A percentile compares a stretch with the other conserved stretches of the same genome.
These are phyloP conservation scores for Nannochloris sp. DNA, from an alignment of 139 green algal species.

Conservation along the genomic window DNA sequence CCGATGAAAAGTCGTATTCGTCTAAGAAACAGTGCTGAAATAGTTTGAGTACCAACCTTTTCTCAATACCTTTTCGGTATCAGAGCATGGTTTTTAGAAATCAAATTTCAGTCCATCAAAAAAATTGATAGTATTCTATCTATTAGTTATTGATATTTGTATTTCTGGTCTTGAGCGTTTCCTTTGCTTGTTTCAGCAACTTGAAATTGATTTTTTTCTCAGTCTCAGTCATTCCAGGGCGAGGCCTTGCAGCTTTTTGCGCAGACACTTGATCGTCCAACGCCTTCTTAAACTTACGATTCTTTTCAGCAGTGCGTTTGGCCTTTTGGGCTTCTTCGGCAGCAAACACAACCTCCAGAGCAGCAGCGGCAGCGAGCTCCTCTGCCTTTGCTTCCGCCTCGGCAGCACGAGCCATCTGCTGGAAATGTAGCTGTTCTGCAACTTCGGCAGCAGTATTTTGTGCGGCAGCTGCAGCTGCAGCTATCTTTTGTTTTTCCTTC, in stretches of 20 bases:
- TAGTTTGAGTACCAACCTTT: too few species aligned
- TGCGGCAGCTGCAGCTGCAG: not conserved
- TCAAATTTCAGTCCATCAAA: too few species aligned
- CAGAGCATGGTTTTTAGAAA: too few species aligned
- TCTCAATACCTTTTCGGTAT: too few species aligned
- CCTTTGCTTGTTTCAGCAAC: not conserved
- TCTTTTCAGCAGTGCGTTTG: not conserved
- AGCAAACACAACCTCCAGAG: not conserved
- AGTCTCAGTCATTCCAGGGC: constrained; percentile 5
- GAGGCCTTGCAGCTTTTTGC: not conserved
- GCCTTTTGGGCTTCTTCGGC: not conserved
- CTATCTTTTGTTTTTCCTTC: not conserved
- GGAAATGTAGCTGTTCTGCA: not conserved
- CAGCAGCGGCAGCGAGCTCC: not conserved
- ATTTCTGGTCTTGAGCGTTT: not conserved
- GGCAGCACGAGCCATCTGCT: not conserved
- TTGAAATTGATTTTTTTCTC: constrained; percentile 2
- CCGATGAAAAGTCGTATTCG: too few species aligned
- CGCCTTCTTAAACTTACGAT: not conserved
- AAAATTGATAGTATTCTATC: not conserved
- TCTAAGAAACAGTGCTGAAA: too few species aligned
- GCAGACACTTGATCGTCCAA: not conserved
- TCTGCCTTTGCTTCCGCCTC: not conserved
- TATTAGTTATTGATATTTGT: not conserved
- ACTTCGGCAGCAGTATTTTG: not conserved